Base-by-base conservation (phyloP, 306 rosid genomes). In the Canavalia gladiata region DNA sequence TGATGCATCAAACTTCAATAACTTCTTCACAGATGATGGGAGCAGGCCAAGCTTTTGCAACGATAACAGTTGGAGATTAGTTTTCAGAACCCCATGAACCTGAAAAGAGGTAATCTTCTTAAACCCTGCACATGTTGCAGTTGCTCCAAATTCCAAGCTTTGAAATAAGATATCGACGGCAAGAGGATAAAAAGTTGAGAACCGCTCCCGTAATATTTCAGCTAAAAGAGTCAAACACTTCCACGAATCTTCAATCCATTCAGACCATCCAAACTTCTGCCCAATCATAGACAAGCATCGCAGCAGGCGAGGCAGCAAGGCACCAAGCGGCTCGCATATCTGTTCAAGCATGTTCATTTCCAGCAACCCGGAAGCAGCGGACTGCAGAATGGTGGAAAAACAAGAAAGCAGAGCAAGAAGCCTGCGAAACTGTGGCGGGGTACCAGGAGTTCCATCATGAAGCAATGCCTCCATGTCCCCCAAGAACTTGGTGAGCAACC, bases 381-480 rank as follows among this genome's bases (percentile, higher is more conserved):
- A 85, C 90, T 90, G 97, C 72, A 94, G 79, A 83, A 94, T 90
- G 1, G 97, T 89, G 30, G 94, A 92, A 79, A 94, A 94, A 72
- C 97, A 92, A 74, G 95, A 88, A 78, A 94, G 90, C 69, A 94
- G 73, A 4, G 93, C 94, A 59, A 92, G 91, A 86, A 92, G 89
- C 86, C 98, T 82, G 6, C 90, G 93, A 75, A 91, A 91, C 79
- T 92, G 97, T 34, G 82, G 95, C 1, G 84, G 90, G 11, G 94
- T 92, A 50, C 97, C 98, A n/a, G 92, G 90, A 72, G 86, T 89
- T 50, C 88, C 94, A 67, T 94, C 98, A 80, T 92, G 97, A 85
- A 94, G 92, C 86, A 94, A 89, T 37, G 86, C 97, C 86, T 94
- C 98, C 97, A 94, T 94, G 85, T 94, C 98, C 18, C 94, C 98